phyloP scores from a whole-genome alignment of 805 yeast genomes.

The Tetrapisispora namnaoensis region DNA sequence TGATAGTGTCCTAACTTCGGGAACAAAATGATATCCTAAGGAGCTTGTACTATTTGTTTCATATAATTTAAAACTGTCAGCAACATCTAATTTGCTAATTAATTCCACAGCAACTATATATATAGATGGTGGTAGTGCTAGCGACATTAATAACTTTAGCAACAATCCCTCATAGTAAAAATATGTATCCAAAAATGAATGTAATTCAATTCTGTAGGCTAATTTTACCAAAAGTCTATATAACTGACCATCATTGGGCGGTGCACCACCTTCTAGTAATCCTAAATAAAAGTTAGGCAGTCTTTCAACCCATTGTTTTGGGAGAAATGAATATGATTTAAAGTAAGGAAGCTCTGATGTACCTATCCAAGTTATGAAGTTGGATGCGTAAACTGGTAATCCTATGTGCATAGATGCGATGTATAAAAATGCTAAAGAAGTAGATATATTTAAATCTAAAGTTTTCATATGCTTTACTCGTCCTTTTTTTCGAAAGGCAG shows the following conservation, averaged over 20 bases:
- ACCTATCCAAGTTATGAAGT: conserved; percentile 35
- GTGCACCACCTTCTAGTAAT: conserved; percentile 32
- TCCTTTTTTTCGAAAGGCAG: neutral
- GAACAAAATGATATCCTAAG: conserved; percentile 7
- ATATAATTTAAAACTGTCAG: conserved; percentile 6
- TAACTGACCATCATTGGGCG: conserved; percentile 34
- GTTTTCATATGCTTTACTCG: conserved; percentile 4
- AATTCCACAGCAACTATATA: conserved; percentile 12
- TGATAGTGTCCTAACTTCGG: conserved; percentile 18
- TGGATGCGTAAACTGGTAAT: conserved; percentile 42
- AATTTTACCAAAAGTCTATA: conserved; percentile 22
- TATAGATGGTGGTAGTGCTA: conserved; percentile 21
- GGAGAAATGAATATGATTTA: conserved; percentile 33
- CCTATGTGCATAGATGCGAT: conserved; percentile 40
- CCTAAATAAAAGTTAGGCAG: conserved; percentile 33
- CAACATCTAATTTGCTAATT: conserved; percentile 6
- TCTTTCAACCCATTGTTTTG: conserved; percentile 29
- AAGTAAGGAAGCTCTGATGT: conserved; percentile 42
- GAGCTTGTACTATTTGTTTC: conserved; percentile 6
- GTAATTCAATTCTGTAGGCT: conserved; percentile 7
- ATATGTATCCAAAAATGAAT: conserved; percentile 5
- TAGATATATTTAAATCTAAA: conserved; percentile 13
- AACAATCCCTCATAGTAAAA: conserved; percentile 15
- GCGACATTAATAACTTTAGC: conserved; percentile 13
- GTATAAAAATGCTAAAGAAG: conserved; percentile 37